Evolutionary conservation across 2,329 filamentous ascomycete genomes (phyloP), one percentile per base, ranked within the genome.

Genomic region (Catunica adiposa): DNA sequence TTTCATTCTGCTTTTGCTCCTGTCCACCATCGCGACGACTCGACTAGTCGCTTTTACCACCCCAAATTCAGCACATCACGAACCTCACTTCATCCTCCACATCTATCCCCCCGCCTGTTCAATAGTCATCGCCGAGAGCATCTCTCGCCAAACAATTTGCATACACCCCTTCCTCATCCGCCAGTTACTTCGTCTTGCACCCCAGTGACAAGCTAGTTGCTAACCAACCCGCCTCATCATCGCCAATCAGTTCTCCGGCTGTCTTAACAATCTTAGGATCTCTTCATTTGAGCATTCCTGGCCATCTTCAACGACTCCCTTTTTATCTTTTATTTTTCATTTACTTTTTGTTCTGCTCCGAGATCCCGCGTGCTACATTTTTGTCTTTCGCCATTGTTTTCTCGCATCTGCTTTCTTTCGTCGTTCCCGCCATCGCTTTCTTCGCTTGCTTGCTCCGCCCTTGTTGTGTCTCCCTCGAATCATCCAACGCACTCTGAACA

Each of bases 201-300:
- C 44, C 44, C 44, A 22, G 44, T 48, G 44, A n/a, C 40, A n/a
- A 48, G 23, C 22, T 14, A 48, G 23, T 25, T 48, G 44, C 44
- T 48, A 48, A 48, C 22, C 15, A 44, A n/a, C 20, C 8, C 15
- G 17, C 40, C 15, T n/a, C 40, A 15, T 4, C 40, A 44, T 44
- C 40, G 14, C 20, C 40, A 22, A 17, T 44, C 15, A n/a, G 8
- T 44, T n/a, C 44, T 25, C 44, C 22, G 22, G 44, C 11, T 48
- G 20, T 25, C 22, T 11, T 48, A 23, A n/a, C n/a, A n/a, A n/a
- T 48, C 22, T 48, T n/a, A 48, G 44, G 22, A 48, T 29, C 44
- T 48, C 22, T 48, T 48, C 23, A 48, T 48, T 48, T 48, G 44
- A 48, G 44, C 44, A 23, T 48, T 48, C 6, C 22, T 48, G 44